Base-by-base conservation (phyloP, 495 filamentous ascomycete species). In the Echria macrotheca region DNA sequence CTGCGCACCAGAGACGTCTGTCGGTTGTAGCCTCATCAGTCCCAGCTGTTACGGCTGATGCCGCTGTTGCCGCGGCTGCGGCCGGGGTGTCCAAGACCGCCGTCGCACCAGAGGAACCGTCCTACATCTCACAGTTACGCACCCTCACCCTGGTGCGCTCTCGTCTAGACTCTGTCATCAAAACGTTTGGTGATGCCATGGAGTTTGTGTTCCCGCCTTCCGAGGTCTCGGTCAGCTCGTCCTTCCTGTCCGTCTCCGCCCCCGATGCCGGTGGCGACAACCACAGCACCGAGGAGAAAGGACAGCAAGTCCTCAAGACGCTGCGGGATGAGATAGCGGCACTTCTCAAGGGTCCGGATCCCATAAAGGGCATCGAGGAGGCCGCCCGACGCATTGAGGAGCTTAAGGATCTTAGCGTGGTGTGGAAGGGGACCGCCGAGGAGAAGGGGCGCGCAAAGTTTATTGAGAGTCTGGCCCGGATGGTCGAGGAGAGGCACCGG, bases 371-470 rank as follows among this genome's bases (percentile, higher is more conserved):
- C 26, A 69, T 87, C 15, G 82, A 89, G 45, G 80, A 81, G 19
- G 93, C 91, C 1, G 76, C 76, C 14, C 71, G 70, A 14, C 75
- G 87, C 10, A 80, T 97, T 14, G 80, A 84, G 55, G 78, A 83
- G 57, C 68, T 98, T 21, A 81, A 86, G 50, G 74, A 79, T 37
- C 69, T 95, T 54, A 77, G 78, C 11, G 65, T 66, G 10, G 82
- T 97, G n/a, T 97, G 94, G 87, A 90, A 87, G 59, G 89, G 89
- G 1, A 95, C 94, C 14, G 85, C 86, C 0, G 93, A 97, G 74
- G 93, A 95, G 55, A 91, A 85, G 61, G 89, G 89, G 22, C 74
- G 94, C 52, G 68, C 69, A 9, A 84, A 79, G 47, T 88, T 96
- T 60, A 82, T 98, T 40, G 90, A 96, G 49, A 74, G 78, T 42